Conservation (phyloP, 352 stramenopile species). For the Pythium aristosporum region DNA sequence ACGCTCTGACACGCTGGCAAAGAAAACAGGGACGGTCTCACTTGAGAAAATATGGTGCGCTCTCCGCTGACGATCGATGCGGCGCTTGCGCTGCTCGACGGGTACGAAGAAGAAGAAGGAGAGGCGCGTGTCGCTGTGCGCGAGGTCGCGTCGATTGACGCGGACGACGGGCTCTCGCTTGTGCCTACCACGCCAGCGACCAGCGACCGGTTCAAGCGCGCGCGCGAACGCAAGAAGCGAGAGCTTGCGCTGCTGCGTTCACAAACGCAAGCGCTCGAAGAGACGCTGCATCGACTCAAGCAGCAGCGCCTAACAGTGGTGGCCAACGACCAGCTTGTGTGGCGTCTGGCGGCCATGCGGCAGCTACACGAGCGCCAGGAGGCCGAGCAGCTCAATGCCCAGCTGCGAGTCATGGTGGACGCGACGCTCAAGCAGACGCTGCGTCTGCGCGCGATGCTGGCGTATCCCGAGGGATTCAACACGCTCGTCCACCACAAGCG, state of each 20-base stretch:
- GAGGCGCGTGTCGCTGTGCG: neutral
- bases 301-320: neutral
- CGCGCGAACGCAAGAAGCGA: conserved; percentile 17
- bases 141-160: neutral
- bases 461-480: neutral
- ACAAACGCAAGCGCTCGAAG: conserved; percentile 2
- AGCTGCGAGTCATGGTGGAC: conserved; percentile 5
- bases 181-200: neutral
- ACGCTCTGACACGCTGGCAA: conserved; percentile 9
- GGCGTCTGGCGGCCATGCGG: conserved; percentile 4
- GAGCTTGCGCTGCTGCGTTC: conserved; percentile 4
- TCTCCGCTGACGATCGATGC: conserved; percentile 8
- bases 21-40: neutral
- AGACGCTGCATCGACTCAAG: conserved; percentile 13
- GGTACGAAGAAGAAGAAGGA: conserved; percentile 9
- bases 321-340: neutral
- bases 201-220: conserved; percentile 16
- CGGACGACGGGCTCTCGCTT: neutral
- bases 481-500: conserved; percentile 19
- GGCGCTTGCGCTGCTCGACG: conserved; percentile 12
- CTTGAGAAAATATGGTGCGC: neutral
- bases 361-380: conserved; percentile 13
- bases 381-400: conserved; percentile 16
- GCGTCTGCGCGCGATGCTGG: neutral
- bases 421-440: conserved; percentile 11